phyloP scores from a whole-genome alignment of 768 basidiomycete genomes.

The Pleurotus platypus region DNA sequence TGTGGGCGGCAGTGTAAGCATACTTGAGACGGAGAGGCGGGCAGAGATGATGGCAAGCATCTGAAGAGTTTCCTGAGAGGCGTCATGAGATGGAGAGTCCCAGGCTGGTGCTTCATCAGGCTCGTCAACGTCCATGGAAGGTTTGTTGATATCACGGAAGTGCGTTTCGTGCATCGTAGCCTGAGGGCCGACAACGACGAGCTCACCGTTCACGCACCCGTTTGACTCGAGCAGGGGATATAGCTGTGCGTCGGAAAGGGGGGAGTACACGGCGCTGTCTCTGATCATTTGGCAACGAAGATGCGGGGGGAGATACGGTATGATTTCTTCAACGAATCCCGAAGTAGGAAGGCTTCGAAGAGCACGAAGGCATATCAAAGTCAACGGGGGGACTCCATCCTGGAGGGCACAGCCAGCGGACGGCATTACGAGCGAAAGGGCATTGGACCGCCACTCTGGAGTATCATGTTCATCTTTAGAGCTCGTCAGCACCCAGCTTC shows the following conservation, averaged over 20 bases:
- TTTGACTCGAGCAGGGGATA: constrained; percentile 45
- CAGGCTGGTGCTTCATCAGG: constrained; percentile 26
- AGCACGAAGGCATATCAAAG: constrained; percentile 52
- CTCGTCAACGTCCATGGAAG: constrained; percentile 8
- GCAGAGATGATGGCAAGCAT: constrained; percentile 51
- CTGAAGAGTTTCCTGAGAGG: constrained; percentile 29
- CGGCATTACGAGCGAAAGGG: constrained; percentile 49
- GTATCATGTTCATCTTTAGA: constrained; percentile 22
- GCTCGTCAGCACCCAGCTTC: constrained; percentile 47
- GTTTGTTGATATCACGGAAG: constrained; percentile 25
- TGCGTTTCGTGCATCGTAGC: constrained; percentile 39
- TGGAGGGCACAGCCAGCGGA: constrained; percentile 12
- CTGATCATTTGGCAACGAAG: constrained; percentile 57
- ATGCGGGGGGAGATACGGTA: constrained; percentile 53
- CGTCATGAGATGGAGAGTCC: constrained; percentile 33
- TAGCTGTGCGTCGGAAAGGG: constrained; percentile 48
- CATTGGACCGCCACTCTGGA: constrained; percentile 49
- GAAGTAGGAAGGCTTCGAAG: constrained; percentile 33
- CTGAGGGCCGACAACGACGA: constrained; percentile 58
- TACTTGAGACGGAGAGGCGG: constrained; percentile 35
- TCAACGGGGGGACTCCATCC: constrained; percentile 44
- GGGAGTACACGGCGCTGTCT: constrained; percentile 52
- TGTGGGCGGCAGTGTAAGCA: constrained; percentile 58
- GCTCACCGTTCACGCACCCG: constrained; percentile 58
- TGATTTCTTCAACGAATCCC: constrained; percentile 43